phyloP scores from a whole-genome alignment of 306 rosid genomes.

The Mimosa pudica region DNA sequence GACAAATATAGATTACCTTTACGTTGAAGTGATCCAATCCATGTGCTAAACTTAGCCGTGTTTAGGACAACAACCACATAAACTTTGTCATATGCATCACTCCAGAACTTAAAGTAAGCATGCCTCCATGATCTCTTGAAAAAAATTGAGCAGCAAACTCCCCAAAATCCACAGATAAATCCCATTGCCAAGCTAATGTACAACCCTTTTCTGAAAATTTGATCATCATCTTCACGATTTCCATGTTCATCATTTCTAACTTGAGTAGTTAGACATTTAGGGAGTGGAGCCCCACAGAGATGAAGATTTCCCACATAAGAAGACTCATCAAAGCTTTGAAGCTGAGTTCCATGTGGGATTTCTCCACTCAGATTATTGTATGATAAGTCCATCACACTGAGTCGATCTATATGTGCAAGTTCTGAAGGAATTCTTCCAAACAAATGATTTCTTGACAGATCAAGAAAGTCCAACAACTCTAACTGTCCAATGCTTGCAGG shows the following conservation, averaged over 20 bases:
- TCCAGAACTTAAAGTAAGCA: background rate
- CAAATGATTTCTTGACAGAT: background rate
- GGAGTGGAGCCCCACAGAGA: constrained; percentile 48
- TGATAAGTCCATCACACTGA: background rate
- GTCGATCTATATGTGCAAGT: background rate
- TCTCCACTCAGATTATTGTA: background rate
- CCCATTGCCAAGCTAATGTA: background rate
- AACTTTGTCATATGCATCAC: background rate
- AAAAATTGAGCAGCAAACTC: background rate
- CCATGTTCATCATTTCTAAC: background rate
- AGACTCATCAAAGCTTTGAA: constrained; percentile 1
- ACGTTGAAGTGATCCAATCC: too few relatives aligned
- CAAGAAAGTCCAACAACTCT: background rate
- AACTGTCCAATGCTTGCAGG: background rate
- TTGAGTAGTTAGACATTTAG: background rate
- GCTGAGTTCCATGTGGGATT: background rate
- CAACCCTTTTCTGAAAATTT: background rate
- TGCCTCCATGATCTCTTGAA: too few relatives aligned
- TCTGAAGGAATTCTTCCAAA: background rate
- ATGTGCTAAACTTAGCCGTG: too few relatives aligned
- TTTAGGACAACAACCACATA: background rate
- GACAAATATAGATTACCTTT: too few relatives aligned
- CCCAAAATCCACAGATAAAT: background rate
- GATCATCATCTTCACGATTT: background rate
- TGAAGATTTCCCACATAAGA: constrained; percentile 14